Evolutionary conservation across 140 eudicot species (phyloP).

Genomic region (Ambrosia hybrid): DNA sequence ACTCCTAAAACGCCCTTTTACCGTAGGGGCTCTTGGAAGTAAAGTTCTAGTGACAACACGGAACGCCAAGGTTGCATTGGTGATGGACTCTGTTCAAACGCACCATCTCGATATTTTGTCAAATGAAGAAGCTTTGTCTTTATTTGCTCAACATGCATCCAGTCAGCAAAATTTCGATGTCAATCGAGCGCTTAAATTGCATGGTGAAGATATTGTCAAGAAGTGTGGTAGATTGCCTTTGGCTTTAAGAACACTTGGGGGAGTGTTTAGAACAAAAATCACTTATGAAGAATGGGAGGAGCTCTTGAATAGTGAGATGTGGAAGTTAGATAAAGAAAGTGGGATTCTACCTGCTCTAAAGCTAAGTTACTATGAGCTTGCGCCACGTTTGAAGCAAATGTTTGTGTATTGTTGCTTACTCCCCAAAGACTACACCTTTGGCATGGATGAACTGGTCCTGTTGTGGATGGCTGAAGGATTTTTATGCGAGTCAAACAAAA

Average conservation of each 20-base stretch:
- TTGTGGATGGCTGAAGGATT: no score
- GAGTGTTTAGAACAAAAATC: constrained; percentile 26
- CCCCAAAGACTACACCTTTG: no score
- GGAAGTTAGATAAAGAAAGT: no score
- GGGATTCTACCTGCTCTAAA: no score
- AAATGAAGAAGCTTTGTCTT: constrained; percentile 16
- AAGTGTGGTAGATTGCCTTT: constrained; percentile 54
- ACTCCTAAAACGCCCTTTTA: constrained; percentile 18
- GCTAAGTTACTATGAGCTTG: no score
- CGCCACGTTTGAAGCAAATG: no score
- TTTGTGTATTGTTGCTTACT: no score
- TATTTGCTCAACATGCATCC: constrained; percentile 24
- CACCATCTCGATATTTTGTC: constrained; percentile 16
- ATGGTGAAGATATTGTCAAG: constrained; percentile 35
- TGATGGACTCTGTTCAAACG: background rate
- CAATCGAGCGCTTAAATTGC: background rate
- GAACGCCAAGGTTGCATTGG: background rate
- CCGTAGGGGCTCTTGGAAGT: constrained; percentile 38
- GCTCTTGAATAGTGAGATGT: background rate
- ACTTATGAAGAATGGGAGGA: constrained; percentile 30
- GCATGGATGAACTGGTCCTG: no score
- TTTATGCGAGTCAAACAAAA: no score
- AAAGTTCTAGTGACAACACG: constrained; percentile 46
- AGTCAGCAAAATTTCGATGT: background rate
- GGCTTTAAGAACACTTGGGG: constrained; percentile 31